phyloP scores from a whole-genome alignment of 306 rosid genomes.

The Acacia crassicarpa region DNA sequence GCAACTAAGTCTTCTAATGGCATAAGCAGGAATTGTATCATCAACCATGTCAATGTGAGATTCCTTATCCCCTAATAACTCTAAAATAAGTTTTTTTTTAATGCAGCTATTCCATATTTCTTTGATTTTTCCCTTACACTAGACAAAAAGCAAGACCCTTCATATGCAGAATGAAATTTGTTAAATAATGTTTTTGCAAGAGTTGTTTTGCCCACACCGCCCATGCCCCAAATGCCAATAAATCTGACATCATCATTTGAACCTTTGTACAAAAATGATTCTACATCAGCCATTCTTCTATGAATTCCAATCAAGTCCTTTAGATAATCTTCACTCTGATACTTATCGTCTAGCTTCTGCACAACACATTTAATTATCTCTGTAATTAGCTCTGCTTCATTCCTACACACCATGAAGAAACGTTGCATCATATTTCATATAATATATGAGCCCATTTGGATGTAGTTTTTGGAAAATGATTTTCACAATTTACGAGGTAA shows the following conservation, averaged over 20 bases:
- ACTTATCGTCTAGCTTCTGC: not conserved
- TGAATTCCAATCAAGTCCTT: conserved; percentile 21
- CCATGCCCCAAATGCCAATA: conserved; percentile 37
- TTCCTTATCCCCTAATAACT: not conserved
- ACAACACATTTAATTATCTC: not conserved
- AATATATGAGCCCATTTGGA: no score
- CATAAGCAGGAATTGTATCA: no score
- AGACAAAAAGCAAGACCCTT: not conserved
- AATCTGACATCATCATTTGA: not conserved
- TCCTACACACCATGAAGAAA: not conserved
- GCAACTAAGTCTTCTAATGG: no score
- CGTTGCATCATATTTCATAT: no score
- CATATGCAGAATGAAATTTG: not conserved
- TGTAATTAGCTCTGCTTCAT: not conserved
- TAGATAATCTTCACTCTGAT: not conserved
- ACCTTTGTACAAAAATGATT: not conserved
- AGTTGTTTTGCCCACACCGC: conserved; percentile 27
- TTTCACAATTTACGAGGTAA: no score
- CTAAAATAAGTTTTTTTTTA: conserved; percentile 4
- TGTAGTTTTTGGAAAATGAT: no score
- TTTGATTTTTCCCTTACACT: conserved; percentile 16
- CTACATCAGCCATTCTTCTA: conserved; percentile 10
- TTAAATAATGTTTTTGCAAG: conserved; percentile 6
- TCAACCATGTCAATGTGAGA: not conserved
- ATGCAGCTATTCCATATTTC: not conserved